Percentiles rank a stretch among this genome's conserved stretches.
Conservation (phyloP, 495 filamentous ascomycete species). For the Hyaloscypha hepaticicola region DNA sequence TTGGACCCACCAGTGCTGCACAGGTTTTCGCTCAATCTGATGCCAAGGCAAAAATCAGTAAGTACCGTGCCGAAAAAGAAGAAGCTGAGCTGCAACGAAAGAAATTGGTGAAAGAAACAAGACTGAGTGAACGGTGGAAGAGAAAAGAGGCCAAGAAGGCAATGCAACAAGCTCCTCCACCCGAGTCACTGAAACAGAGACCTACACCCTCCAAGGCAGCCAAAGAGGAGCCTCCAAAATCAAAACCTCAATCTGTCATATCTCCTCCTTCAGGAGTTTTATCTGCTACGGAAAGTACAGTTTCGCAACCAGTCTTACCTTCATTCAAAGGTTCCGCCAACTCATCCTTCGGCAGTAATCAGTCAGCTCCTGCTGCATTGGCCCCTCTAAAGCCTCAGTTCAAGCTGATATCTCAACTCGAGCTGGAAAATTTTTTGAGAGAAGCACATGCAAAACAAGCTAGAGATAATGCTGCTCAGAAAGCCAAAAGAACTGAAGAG, state of each 20-base stretch:
- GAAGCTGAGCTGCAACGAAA: not conserved
- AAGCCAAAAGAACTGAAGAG: not conserved
- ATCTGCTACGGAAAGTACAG: not conserved
- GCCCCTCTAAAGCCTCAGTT: not conserved
- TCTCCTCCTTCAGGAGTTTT: not conserved
- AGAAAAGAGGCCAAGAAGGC: not conserved
- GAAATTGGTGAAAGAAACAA: not conserved
- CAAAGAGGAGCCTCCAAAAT: not conserved
- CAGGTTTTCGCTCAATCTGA: slow-evolving; percentile 6
- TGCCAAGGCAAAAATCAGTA: not conserved
- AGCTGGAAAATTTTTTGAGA: not conserved
- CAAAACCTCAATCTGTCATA: not conserved
- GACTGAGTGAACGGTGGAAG: not conserved
- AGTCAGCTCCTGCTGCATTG: not conserved
- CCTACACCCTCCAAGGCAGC: not conserved
- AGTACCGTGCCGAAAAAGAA: slow-evolving; percentile 7
- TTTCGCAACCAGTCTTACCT: not conserved
- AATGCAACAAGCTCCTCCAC: not conserved
- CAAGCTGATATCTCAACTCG: not conserved
- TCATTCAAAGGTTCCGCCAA: not conserved
- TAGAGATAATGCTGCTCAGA: not conserved
- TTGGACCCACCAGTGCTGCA: slow-evolving; percentile 7
- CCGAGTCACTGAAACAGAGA: not conserved
- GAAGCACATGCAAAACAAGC: not conserved
- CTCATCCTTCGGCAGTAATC: not conserved